These are phyloP conservation scores for Onygenales sp. DNA, from an alignment of 2,329 filamentous ascomycete genomes.

Conservation along the genomic window DNA sequence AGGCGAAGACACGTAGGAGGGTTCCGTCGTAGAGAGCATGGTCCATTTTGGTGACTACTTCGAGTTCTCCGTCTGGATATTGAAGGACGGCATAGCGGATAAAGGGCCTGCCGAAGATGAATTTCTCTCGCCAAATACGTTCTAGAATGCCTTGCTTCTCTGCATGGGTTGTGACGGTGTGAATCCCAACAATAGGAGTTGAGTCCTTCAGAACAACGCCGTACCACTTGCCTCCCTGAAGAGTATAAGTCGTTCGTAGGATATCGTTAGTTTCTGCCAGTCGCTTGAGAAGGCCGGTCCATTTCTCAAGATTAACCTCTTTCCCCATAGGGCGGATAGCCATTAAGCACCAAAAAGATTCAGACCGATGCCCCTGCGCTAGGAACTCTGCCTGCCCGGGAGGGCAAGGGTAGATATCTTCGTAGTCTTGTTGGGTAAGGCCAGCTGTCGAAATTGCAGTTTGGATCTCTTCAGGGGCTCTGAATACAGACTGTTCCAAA, in stretches of 20 bases:
- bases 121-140: conserved; percentile 17
- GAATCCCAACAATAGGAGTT: conserved; percentile 7
- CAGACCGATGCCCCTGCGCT: conserved; percentile 29
- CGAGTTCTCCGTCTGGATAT: conserved; percentile 12
- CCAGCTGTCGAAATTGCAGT: not conserved
- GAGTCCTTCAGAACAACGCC: conserved; percentile 54
- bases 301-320: conserved; percentile 35
- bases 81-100: conserved; percentile 24
- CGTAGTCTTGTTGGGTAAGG: conserved; percentile 2
- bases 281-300: conserved; percentile 52
- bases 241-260: conserved; percentile 65
- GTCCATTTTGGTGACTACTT: conserved; percentile 44
- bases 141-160: conserved; percentile 16
- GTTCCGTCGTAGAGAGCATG: conserved; percentile 75
- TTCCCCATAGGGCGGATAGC: conserved; percentile 62
- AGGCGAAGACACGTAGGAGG: conserved; percentile 28
- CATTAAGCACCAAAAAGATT: conserved; percentile 48
- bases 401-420: conserved; percentile 12
- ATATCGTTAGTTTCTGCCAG: conserved; percentile 62
- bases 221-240: conserved; percentile 46
- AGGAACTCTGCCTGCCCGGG: conserved; percentile 14
- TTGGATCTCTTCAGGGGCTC: not conserved
- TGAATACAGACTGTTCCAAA: not conserved
- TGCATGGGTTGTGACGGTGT: conserved; percentile 12
- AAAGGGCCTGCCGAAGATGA: conserved; percentile 24